Conservation (phyloP, 2,329 filamentous ascomycete genomes). For the Tolypocladium pustulatum region DNA sequence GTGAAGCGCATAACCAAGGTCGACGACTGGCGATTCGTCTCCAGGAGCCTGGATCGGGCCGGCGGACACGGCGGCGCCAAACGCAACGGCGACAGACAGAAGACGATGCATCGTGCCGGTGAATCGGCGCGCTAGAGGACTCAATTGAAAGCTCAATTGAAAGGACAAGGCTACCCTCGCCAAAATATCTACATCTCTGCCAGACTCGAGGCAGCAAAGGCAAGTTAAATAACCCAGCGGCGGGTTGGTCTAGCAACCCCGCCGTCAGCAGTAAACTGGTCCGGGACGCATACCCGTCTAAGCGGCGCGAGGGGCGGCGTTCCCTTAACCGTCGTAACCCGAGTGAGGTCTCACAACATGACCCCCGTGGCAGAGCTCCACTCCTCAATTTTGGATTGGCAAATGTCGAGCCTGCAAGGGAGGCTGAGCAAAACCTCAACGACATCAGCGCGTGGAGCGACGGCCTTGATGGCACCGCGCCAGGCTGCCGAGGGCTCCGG, state of each 20-base stretch:
- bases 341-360: not conserved
- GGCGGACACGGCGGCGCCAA: not conserved
- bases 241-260: not conserved
- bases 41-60: not conserved
- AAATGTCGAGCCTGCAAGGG: not conserved
- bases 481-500: not conserved
- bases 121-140: not conserved
- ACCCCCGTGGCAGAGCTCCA: not conserved
- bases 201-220: not conserved
- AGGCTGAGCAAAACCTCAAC: not conserved
- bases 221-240: not conserved
- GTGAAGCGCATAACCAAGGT: conserved; percentile 7
- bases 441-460: not conserved
- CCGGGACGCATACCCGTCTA: not conserved
- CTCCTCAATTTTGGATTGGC: not conserved
- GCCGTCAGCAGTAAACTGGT: not conserved
- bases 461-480: not conserved
- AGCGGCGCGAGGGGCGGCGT: not conserved
- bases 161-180: not conserved
- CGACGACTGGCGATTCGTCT: conserved; percentile 1
- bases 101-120: not conserved
- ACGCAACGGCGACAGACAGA: not conserved
- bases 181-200: not conserved
- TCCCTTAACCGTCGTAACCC: not conserved
- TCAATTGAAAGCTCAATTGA: not conserved